Evolutionary conservation across 2,329 filamentous ascomycete species (phyloP), one percentile per base, ranked within the genome.

Genomic region (Pyrenophora graminea): DNA sequence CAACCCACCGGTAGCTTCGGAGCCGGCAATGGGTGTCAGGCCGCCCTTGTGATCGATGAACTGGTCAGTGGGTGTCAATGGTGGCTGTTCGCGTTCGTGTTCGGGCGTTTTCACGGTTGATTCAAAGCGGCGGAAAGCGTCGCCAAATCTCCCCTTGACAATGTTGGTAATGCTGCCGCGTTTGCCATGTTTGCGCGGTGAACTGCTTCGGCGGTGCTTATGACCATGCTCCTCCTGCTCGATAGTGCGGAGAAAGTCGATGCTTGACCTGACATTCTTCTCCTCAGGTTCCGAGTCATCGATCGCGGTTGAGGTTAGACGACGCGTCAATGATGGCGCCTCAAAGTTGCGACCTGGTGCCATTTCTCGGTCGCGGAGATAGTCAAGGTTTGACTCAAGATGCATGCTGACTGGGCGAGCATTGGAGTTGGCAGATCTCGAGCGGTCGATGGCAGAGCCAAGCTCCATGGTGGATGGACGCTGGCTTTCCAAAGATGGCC

Each of bases 101-200:
- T 70, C 67, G 27, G 55, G 51, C 15, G 53, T 63, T 47, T 59
- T 63, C 12, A 48, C 82, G 19, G 49, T 52, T 9, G 78, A 80
- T 71, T 99, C 94, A 62, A 97, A 97, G 5, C 89, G 84, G 67
- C 93, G 91, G 76, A 97, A 97, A 3, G 93, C 92, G 64, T 97
- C 92, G 0, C 92, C 91, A 70, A 97, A 97, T 62, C 88, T 91
- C 19, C 91, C 90, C 4, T 86, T 87, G n/a, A 97, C 79, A 32
- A 96, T 85, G 50, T 81, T 83, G 10, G 83, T 82, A 56, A 96
- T 74, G 70, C 90, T 94, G 1, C 86, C 81, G 9, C 89, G 83
- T 71, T 96, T 96, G 19, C 77, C 72, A 58, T 87, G 83, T 63
- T 84, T 87, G 19, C 79, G 76, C 42, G 80, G 81, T 54, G 83